Evolutionary conservation across 2,329 filamentous ascomycete genomes (phyloP).

Genomic region (Aspergillus viridinutans): DNA sequence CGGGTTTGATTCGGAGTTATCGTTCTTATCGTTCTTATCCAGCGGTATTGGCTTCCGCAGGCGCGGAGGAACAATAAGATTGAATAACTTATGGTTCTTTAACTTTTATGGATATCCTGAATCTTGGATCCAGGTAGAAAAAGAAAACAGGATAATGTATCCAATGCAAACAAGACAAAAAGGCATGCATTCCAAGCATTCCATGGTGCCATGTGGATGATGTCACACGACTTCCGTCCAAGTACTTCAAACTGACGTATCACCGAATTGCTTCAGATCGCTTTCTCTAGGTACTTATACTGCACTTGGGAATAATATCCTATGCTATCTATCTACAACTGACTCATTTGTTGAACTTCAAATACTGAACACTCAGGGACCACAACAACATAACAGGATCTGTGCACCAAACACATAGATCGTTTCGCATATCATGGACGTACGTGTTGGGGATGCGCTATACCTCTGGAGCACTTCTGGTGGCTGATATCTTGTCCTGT

Average conservation of each 20-base stretch:
- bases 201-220: not conserved
- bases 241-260: not conserved
- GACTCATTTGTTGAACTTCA: not conserved
- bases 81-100: not conserved
- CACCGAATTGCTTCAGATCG: not conserved
- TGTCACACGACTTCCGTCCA: not conserved
- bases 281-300: not conserved
- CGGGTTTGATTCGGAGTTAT: not conserved
- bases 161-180: not conserved
- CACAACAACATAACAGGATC: not conserved
- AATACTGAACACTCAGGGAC: not conserved
- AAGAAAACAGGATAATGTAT: not conserved
- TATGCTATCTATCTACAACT: not conserved
- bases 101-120: not conserved
- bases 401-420: not conserved
- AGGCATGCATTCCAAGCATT: not conserved
- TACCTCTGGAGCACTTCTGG: not conserved
- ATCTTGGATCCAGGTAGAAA: not conserved
- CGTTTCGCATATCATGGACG: slow-evolving; percentile 14
- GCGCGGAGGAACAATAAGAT: not conserved
- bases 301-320: not conserved
- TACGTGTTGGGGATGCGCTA: slow-evolving; percentile 3
- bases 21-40: not conserved
- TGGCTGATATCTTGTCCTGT: slow-evolving; percentile 6
- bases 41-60: no score